These are phyloP conservation scores for Cladophialophora psammophila DNA, from an alignment of 2,329 filamentous ascomycete species.

Conservation along the genomic window DNA sequence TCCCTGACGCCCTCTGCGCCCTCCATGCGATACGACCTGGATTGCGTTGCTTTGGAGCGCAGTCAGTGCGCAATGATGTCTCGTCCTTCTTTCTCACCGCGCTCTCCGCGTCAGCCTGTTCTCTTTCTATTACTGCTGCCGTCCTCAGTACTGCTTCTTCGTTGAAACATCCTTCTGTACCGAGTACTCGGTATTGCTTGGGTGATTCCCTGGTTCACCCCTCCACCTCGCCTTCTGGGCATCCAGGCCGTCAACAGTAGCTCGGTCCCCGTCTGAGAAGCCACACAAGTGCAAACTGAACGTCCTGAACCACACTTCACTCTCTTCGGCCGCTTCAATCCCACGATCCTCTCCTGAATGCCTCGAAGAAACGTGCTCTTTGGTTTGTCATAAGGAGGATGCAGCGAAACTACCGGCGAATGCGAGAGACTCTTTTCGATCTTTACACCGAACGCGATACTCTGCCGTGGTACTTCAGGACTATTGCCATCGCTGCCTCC, in stretches of 20 bases:
- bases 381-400: constrained; percentile 29
- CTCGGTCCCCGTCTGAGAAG: neutral
- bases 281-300: constrained; percentile 9
- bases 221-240: constrained; percentile 3
- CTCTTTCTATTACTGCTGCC: neutral
- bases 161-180: neutral
- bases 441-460: constrained; percentile 39
- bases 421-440: constrained; percentile 38
- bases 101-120: constrained; percentile 2
- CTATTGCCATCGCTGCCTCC: constrained; percentile 33
- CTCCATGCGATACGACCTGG: constrained; percentile 17
- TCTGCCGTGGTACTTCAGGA: constrained; percentile 37
- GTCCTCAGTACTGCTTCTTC: neutral
- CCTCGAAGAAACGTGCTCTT: constrained; percentile 11
- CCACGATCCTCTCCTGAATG: constrained; percentile 18
- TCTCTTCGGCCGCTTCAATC: neutral
- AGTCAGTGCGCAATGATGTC: neutral
- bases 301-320: neutral
- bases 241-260: neutral
- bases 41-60: constrained; percentile 9
- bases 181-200: neutral
- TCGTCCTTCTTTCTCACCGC: constrained; percentile 24
- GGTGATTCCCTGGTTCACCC: neutral
- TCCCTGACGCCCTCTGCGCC: neutral
- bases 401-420: constrained; percentile 28